Evolutionary conservation across 202 grass and related monocot species (phyloP), one percentile per base, ranked within the genome.

Genomic region (Schoenoplectus tabernaemontani): DNA sequence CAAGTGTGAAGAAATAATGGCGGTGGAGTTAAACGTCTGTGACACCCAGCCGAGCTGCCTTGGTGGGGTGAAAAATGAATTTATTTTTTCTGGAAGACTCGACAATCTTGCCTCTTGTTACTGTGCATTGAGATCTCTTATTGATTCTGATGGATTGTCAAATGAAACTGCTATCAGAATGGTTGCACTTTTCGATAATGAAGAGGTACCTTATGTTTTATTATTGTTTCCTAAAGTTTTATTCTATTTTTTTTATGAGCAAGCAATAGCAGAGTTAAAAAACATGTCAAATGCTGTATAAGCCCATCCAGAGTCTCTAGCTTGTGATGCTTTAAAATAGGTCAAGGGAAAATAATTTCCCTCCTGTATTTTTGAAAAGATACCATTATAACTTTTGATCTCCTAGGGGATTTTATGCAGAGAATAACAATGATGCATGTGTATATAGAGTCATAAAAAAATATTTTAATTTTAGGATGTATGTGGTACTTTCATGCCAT

Each of bases 31-130:
- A 80, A 97, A 97, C 5, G 94, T 97, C 53, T 97, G 94, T 84
- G 94, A 97, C 74, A 93, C 87, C 50, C 94, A 97, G 42, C 89
- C 91, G 79, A 93, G 94, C 82, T 92, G 91, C 76, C 94, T 97
- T 81, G 94, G 94, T n/a, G 94, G 94, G 48, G 91, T 86, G 50
- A 92, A 78, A 83, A 88, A 92, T 41, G 94, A 97, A 70, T 92
- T 93, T 87, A 90, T 97, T 82, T 97, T 92, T 85, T 97, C 91
- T 90, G 94, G 94, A 67, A 91, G 94, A 85, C 74, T 97, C 20
- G 91, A 97, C 81, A 97, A 97, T 86, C 94, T 97, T 28, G 93
- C 93, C 83, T 97, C 93, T 54, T 91, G 91, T 87, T 97, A 91
- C 57, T 97, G 91, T 59, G 93, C 91, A 39, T 86, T 97, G 34